Percentiles rank a stretch among this genome's conserved stretches.
These are phyloP conservation scores for Primulina tabacum DNA, from an alignment of 257 asterid genomes.

Conservation along the genomic window DNA sequence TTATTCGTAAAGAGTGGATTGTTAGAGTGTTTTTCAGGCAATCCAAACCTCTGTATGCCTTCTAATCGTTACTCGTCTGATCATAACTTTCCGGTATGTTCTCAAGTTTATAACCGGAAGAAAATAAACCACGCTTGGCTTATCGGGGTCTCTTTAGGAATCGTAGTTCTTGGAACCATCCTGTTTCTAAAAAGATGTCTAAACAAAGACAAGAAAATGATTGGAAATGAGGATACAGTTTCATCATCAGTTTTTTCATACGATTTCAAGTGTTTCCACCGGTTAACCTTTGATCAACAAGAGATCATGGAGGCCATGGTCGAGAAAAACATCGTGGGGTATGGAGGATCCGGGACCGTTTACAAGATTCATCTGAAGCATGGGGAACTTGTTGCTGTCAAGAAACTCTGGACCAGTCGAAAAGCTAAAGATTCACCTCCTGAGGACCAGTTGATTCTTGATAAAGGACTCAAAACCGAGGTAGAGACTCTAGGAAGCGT, in stretches of 20 bases:
- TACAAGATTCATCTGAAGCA: constrained; percentile 66
- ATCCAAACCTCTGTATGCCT: constrained; percentile 65
- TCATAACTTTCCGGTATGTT: constrained; percentile 39
- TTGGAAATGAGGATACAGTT: constrained; percentile 45
- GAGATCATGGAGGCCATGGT: constrained; percentile 78
- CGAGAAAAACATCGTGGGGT: constrained; percentile 89
- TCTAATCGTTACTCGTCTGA: constrained; percentile 25
- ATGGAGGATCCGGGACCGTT: constrained; percentile 92
- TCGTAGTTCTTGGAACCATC: constrained; percentile 48
- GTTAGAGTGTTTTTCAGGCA: constrained; percentile 68
- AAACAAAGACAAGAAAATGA: constrained; percentile 31
- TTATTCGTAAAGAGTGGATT: constrained; percentile 58
- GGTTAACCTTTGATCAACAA: constrained; percentile 63
- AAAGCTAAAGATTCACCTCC: constrained; percentile 43
- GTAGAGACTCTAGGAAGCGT: constrained; percentile 89
- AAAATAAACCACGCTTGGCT: constrained; percentile 50
- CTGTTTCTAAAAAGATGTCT: constrained; percentile 57
- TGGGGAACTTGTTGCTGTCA: constrained; percentile 73
- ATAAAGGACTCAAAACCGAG: constrained; percentile 73
- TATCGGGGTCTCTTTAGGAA: constrained; percentile 41
- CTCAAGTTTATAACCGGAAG: constrained; percentile 33
- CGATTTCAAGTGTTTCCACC: constrained; percentile 81
- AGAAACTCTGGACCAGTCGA: constrained; percentile 72
- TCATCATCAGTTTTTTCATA: constrained; percentile 62
- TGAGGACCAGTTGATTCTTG: constrained; percentile 41